A percentile compares a stretch with the other conserved stretches of the same genome.
Evolutionary conservation across 2,329 filamentous ascomycete genomes (phyloP).

Genomic region (Ilyonectria destructans): DNA sequence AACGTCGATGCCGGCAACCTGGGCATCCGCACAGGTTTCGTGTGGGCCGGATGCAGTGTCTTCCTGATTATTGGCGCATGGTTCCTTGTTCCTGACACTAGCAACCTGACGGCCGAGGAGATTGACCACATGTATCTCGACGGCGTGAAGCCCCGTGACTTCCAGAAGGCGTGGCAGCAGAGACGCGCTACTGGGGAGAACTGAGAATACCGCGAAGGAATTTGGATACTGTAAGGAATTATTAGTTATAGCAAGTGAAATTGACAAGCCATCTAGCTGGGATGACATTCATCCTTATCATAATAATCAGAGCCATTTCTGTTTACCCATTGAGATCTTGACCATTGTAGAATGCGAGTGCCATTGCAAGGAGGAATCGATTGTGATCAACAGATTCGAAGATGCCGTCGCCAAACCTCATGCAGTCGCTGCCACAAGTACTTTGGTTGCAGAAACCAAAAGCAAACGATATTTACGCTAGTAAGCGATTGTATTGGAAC

Average conservation of each 20-base stretch:
- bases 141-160: conserved; percentile 22
- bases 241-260: not conserved
- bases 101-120: conserved; percentile 27
- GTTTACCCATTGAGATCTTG: not conserved
- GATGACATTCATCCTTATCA: not conserved
- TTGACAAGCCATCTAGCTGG: not conserved
- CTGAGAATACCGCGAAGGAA: not conserved
- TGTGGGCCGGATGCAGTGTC: conserved; percentile 24
- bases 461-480: too few species aligned
- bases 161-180: conserved; percentile 20
- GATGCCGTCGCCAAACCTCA: not conserved
- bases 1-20: conserved; percentile 27
- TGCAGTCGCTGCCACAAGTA: too few species aligned
- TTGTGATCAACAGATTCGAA: too few species aligned
- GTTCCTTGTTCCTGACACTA: conserved; percentile 24
- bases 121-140: conserved; percentile 25
- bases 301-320: not conserved
- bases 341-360: not conserved
- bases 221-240: not conserved
- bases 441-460: too few species aligned
- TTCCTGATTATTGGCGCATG: conserved; percentile 19
- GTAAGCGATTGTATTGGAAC: too few species aligned
- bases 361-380: not conserved
- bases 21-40: conserved; percentile 26
- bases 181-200: not conserved